Conservation (phyloP, 371 early-diverging fungal species). For the Rhizopus delemar region DNA sequence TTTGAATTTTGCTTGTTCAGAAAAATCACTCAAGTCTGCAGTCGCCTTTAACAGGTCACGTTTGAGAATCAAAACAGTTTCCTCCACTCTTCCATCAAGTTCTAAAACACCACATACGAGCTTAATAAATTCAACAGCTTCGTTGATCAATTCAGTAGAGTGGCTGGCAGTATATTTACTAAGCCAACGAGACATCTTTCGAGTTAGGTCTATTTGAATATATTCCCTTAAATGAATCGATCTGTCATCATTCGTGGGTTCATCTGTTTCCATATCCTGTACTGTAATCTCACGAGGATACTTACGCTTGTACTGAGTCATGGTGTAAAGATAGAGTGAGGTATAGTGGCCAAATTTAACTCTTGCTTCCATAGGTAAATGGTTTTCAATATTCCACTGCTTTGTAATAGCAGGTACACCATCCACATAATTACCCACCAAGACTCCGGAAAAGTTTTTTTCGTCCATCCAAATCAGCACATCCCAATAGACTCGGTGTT, state of each 20-base stretch:
- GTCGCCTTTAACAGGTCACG: constrained; percentile 76
- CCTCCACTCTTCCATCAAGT: constrained; percentile 67
- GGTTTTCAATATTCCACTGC: constrained; percentile 89
- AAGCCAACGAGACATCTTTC: constrained; percentile 52
- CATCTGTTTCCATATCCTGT: constrained; percentile 14
- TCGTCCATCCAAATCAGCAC: constrained; percentile 92
- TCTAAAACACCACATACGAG: constrained; percentile 69
- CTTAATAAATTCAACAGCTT: constrained; percentile 82
- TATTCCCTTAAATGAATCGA: constrained; percentile 38
- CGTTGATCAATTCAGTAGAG: constrained; percentile 33
- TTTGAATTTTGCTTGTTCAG: constrained; percentile 68
- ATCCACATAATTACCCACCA: background rate
- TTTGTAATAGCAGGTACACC: constrained; percentile 20
- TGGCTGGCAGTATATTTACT: background rate
- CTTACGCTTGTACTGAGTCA: constrained; percentile 19
- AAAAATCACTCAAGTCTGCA: constrained; percentile 77
- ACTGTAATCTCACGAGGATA: constrained; percentile 19
- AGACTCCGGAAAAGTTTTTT: constrained; percentile 85
- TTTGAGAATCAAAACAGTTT: constrained; percentile 68
- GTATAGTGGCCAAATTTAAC: constrained; percentile 54
- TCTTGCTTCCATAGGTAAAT: constrained; percentile 78
- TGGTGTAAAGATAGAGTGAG: constrained; percentile 24
- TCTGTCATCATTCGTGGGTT: constrained; percentile 20
- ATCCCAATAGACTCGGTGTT: constrained; percentile 72
- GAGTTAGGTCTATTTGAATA: constrained; percentile 49